Evolutionary conservation across 345 rosid genomes (phyloP), one percentile per base, ranked within the genome.

Genomic region (Hibiscus trionum): DNA sequence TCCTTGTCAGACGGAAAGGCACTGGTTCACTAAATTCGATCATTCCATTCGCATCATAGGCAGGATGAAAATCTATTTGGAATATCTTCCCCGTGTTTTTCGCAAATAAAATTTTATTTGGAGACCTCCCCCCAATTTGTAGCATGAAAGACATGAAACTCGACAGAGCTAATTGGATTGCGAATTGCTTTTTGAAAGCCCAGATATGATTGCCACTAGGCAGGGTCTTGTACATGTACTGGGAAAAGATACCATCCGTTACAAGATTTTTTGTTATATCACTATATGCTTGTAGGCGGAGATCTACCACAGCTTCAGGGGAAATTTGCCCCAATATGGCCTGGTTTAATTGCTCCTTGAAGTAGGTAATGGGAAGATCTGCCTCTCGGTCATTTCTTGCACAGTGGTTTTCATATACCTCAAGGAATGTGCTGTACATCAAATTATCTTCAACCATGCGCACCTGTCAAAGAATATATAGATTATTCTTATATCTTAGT

Each of bases 361-460:
- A 95, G 77, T 75, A 86, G 77, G 88, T 88, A 72, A 95, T 89
- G 1, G 98, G 98, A 27, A 79, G 88, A 86, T 95, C 99, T 9
- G 97, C 94, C 77, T 93, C 98, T 66, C 90, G 82, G 81, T 95
- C 91, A 71, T 90, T 86, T 77, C 99, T 84, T 68, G 98, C 93
- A 77, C 98, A 96, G 69, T 96, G 89, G 81, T 93, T 95, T 84
- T 95, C 99, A 71, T 93, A 96, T 52, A 96, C 97, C 88, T 93
- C 99, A 19, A 96, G 96, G 83, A 96, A 89, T 57, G 99, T 92
- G 82, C 84, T 93, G 85, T 87, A 96, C 97, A 91, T 93, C 72
- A 93, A 78, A 84, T 95, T 96, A 71, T 95, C 99, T 85, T 95
- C 99, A 47, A 95, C 99, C 99, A 95, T 89, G 73, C 98, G 96